Evolutionary conservation across 169 alveolate genomes (phyloP).

Genomic region (Cyclospora cayetanensis): DNA sequence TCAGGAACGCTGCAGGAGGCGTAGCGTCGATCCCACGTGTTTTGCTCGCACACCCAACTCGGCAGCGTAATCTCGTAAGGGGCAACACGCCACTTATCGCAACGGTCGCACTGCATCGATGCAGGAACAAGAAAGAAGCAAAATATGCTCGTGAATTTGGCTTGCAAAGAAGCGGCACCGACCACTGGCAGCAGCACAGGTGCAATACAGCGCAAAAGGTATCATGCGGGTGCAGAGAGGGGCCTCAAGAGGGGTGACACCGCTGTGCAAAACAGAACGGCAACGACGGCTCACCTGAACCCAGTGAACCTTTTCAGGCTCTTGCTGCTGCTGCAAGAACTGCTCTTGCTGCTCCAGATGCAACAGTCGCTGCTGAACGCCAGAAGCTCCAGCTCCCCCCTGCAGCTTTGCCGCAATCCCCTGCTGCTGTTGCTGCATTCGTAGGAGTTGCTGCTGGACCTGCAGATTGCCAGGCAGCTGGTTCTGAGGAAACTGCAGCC

Average conservation of each 20-base stretch:
- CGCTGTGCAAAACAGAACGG: neutral
- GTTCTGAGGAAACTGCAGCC: constrained; percentile 57
- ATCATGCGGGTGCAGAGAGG: neutral
- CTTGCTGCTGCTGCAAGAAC: constrained; percentile 43
- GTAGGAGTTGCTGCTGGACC: constrained; percentile 60
- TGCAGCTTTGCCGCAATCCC: constrained; percentile 58
- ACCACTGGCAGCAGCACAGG: neutral
- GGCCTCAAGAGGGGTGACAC: neutral
- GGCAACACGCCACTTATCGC: constrained; percentile 72
- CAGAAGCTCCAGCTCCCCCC: constrained; percentile 37
- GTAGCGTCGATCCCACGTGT: constrained; percentile 69
- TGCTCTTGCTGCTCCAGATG: constrained; percentile 61
- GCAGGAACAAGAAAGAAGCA: neutral
- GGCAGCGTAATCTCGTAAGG: constrained; percentile 63
- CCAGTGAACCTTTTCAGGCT: constrained; percentile 27
- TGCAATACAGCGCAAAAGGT: neutral
- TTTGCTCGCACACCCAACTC: constrained; percentile 69
- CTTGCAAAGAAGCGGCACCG: neutral
- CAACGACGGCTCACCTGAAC: constrained; percentile 39
- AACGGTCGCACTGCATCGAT: constrained; percentile 70
- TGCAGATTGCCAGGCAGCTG: constrained; percentile 60
- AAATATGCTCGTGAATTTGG: neutral
- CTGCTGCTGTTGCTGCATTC: constrained; percentile 67
- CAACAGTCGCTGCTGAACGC: constrained; percentile 63
- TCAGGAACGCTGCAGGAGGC: constrained; percentile 68